Base-by-base conservation (phyloP, 2,329 filamentous ascomycete genomes). In the Fusarium nanum region DNA sequence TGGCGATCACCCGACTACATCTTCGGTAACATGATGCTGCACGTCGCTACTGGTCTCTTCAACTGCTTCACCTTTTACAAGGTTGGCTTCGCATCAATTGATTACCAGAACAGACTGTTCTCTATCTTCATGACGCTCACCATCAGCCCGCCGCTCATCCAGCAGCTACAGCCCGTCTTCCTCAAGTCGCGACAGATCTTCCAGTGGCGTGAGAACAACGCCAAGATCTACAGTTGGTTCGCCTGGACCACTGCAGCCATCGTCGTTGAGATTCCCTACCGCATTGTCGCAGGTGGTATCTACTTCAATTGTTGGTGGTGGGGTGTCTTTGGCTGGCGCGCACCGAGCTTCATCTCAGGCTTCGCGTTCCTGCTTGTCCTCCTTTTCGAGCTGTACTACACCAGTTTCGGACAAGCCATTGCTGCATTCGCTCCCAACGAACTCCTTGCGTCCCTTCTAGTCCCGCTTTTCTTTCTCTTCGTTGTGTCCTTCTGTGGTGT, bases 191-290 rank as follows among this genome's bases (percentile, higher is more conserved):
- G 91, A 6, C 83, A 87, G 32, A 84, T 95, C 27, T 96, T 92
- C 80, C 82, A 91, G 76, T 88, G 86, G 3, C 86, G 93, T 7
- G 93, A 96, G 77, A 86, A 89, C 50, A 92, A 88, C n/a, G 88
- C 91, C 18, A 93, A 93, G 77, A 93, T 93, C 27, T 96, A 95
- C 79, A 90, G 88, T 3, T 94, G 92, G 92, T 79, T 87, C 16
- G 90, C 91, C 0, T 93, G 92, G 79, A 86, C 88, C 0, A 89
- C 88, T 4, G 90, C 87, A 0, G 85, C 87, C 3, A 85, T 93
- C 7, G 71, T 93, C 1, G 89, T 87, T 18, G 92, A 94, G 77
- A 83, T 94, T 0, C 92, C 92, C 0, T 93, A 92, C 70, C 85
- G 87, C 1, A 80, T 93, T 14, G 76, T 92, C 6, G 88, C 89